Percentiles rank a stretch among this genome's conserved stretches.
Evolutionary conservation across 345 rosid genomes (phyloP).

Genomic region (Salix caprea): DNA sequence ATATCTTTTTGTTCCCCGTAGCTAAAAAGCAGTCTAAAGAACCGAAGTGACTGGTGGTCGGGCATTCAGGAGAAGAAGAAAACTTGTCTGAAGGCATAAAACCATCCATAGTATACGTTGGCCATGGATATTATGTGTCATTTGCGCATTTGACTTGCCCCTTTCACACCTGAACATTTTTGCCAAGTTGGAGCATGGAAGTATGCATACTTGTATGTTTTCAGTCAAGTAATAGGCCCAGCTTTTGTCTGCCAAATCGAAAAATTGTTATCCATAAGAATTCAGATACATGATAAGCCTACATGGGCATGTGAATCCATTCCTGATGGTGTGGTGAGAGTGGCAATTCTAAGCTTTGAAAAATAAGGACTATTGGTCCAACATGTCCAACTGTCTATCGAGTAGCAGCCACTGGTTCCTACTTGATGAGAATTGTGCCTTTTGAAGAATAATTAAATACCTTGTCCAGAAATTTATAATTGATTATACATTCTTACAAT

Average conservation of each 20-base stretch:
- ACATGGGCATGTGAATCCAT: not conserved
- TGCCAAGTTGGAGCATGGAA: not conserved
- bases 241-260: not conserved
- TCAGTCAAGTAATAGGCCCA: not conserved
- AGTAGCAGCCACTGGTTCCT: not conserved
- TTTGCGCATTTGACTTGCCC: not conserved
- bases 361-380: not conserved
- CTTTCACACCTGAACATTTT: not conserved
- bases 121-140: not conserved
- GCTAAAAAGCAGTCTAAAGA: no score
- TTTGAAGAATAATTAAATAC: not conserved
- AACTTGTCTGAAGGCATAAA: not conserved
- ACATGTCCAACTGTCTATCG: not conserved
- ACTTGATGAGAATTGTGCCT: not conserved
- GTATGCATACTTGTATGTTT: not conserved
- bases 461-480: not conserved
- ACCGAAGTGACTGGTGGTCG: not conserved
- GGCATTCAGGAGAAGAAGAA: not conserved
- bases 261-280: not conserved
- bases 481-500: not conserved
- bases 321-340: not conserved
- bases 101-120: not conserved
- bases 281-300: not conserved
- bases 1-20: no score
- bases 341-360: not conserved